Evolutionary conservation across 2,329 filamentous ascomycete species (phyloP).

Genomic region (Alternaria ventricosa): DNA sequence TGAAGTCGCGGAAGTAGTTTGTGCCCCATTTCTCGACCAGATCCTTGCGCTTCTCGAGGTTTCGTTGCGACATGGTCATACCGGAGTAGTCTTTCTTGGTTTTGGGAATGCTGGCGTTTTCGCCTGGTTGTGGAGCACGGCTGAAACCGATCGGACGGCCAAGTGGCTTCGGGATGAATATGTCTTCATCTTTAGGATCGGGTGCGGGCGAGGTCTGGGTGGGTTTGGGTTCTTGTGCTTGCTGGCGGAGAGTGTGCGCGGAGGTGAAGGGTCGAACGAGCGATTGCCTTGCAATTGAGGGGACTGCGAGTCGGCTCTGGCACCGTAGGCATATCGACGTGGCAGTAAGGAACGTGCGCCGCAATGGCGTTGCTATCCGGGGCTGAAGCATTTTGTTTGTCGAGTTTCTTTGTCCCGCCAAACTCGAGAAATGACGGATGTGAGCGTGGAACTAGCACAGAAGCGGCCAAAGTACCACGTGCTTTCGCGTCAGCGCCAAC

Average conservation of each 20-base stretch:
- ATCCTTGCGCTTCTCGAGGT: slow-evolving; percentile 75
- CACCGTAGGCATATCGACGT: slow-evolving; percentile 25
- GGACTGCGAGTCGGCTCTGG: slow-evolving; percentile 15
- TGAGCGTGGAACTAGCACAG: slow-evolving; percentile 19
- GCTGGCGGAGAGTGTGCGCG: slow-evolving; percentile 26
- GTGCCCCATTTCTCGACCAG: slow-evolving; percentile 79
- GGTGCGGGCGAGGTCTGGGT: slow-evolving; percentile 7
- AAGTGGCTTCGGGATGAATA: slow-evolving; percentile 61
- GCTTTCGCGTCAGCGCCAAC: slow-evolving; percentile 26
- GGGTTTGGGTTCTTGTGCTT: slow-evolving; percentile 18
- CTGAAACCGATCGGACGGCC: slow-evolving; percentile 82
- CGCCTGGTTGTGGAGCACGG: slow-evolving; percentile 73
- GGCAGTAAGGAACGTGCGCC: slow-evolving; percentile 17
- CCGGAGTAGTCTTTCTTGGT: slow-evolving; percentile 40
- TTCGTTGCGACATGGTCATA: slow-evolving; percentile 51
- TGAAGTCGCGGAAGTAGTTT: slow-evolving; percentile 96
- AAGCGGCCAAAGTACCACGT: slow-evolving; percentile 23
- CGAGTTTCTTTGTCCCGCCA: slow-evolving; percentile 6
- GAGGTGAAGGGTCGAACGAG: slow-evolving; percentile 34
- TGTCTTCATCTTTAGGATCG: slow-evolving; percentile 34
- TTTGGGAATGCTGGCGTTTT: slow-evolving; percentile 80
- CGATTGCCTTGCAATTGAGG: slow-evolving; percentile 16
- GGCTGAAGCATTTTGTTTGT: slow-evolving; percentile 41
- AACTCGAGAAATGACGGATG: slow-evolving; percentile 17
- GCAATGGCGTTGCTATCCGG: slow-evolving; percentile 30